A percentile compares a stretch with the other conserved stretches of the same genome.
phyloP scores from a whole-genome alignment of 148 eudicot genomes.

The Cornus controversa region DNA sequence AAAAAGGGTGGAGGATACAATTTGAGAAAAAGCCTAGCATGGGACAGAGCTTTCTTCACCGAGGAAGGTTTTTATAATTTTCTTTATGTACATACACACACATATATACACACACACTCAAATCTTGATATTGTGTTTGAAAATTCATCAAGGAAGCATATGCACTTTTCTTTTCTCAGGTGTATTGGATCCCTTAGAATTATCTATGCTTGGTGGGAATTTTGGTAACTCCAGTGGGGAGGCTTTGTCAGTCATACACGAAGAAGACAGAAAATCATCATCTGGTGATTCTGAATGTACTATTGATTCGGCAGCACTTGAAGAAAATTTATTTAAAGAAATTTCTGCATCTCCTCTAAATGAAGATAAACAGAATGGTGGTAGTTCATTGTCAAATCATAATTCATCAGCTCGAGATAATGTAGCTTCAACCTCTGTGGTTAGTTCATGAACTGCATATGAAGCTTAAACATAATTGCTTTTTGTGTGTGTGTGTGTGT shows the following conservation, averaged over 20 bases:
- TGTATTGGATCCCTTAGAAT: constrained; percentile 68
- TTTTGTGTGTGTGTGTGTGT: not conserved
- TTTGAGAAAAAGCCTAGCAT: constrained; percentile 89
- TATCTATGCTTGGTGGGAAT: constrained; percentile 68
- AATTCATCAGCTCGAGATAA: constrained; percentile 20
- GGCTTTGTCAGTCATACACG: constrained; percentile 40
- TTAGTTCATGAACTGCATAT: constrained; percentile 17
- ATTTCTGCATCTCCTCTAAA: constrained; percentile 17
- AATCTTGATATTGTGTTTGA: not conserved
- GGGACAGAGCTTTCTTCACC: constrained; percentile 92
- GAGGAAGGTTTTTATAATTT: constrained; percentile 73
- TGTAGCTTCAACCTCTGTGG: constrained; percentile 21
- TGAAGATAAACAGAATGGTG: constrained; percentile 21
- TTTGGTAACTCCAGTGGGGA: constrained; percentile 32
- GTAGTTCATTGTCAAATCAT: constrained; percentile 21
- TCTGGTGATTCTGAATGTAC: constrained; percentile 16
- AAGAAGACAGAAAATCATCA: constrained; percentile 31
- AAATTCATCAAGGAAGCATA: not conserved
- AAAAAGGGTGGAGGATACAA: constrained; percentile 68
- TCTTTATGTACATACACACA: not conserved
- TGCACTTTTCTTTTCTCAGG: constrained; percentile 43
- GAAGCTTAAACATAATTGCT: not conserved
- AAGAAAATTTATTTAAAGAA: constrained; percentile 29
- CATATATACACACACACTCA: not conserved
- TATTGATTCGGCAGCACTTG: constrained; percentile 23